Conservation (phyloP, 192 early-diverging fungal genomes). For the Coemansia sp. region DNA sequence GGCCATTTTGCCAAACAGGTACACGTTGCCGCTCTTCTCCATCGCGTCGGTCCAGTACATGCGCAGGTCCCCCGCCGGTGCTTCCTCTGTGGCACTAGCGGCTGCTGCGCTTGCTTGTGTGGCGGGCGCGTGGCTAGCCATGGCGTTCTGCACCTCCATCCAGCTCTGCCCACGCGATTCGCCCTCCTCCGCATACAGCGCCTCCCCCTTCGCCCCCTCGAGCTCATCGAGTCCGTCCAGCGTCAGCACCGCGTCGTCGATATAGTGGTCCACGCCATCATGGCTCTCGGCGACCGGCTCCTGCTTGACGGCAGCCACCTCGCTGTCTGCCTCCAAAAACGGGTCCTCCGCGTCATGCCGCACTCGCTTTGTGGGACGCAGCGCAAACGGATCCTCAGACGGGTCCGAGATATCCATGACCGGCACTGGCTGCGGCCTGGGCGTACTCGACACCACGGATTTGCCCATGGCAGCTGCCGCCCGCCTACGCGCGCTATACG, state of each 20-base stretch:
- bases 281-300: constrained; percentile 9
- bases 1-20: constrained; percentile 88
- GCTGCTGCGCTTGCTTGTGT: neutral
- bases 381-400: constrained; percentile 28
- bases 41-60: constrained; percentile 94
- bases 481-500: constrained; percentile 38
- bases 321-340: constrained; percentile 6
- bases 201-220: neutral
- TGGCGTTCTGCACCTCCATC: constrained; percentile 44
- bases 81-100: neutral
- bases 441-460: neutral
- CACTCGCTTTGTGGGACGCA: constrained; percentile 27
- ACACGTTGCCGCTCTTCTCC: constrained; percentile 80
- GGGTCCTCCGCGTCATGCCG: constrained; percentile 28
- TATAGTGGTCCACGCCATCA: constrained; percentile 9
- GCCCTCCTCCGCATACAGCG: constrained; percentile 23
- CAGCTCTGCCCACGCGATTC: constrained; percentile 45
- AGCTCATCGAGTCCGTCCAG: constrained; percentile 28
- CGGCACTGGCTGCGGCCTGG: constrained; percentile 18
- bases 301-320: neutral
- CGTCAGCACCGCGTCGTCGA: constrained; percentile 20
- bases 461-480: constrained; percentile 15
- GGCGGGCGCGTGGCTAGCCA: constrained; percentile 15
- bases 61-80: constrained; percentile 29
- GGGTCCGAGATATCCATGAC: constrained; percentile 31